Evolutionary conservation across 2,329 filamentous ascomycete genomes (phyloP).

Genomic region (Colletotrichum abscissum): DNA sequence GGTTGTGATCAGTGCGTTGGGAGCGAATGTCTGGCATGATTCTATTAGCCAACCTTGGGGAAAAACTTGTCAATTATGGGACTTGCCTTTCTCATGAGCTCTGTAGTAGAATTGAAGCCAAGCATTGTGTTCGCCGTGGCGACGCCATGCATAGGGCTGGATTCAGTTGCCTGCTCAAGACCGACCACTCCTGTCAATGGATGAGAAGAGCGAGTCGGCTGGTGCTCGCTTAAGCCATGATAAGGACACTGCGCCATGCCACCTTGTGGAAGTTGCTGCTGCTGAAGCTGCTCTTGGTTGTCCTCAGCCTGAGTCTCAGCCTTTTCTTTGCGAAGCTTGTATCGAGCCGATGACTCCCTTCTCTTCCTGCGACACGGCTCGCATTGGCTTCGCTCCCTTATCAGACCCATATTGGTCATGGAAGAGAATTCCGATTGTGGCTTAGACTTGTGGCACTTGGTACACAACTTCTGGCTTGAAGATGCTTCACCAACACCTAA

Average conservation of each 20-base stretch:
- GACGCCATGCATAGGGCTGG: neutral
- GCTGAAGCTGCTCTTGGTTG: too few relatives aligned
- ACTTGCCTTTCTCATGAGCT: neutral
- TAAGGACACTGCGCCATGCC: neutral
- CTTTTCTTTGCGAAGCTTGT: neutral
- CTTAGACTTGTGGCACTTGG: neutral
- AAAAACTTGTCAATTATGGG: too few relatives aligned
- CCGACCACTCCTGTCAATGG: neutral
- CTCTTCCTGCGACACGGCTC: conserved; percentile 4
- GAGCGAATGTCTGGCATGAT: neutral
- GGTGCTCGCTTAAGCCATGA: neutral
- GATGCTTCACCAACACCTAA: neutral
- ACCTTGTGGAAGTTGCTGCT: neutral
- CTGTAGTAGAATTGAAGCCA: neutral
- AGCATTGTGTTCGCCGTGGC: neutral
- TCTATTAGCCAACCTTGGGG: neutral
- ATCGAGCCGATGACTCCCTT: neutral
- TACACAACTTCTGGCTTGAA: neutral
- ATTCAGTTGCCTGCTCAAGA: neutral
- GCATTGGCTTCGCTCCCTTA: neutral
- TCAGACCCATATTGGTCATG: neutral
- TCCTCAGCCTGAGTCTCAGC: neutral
- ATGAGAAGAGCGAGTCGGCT: neutral
- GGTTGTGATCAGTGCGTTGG: neutral
- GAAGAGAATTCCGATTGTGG: neutral